phyloP scores from a whole-genome alignment of 2,329 filamentous ascomycete species.

The Plectosphaerella plurivora region DNA sequence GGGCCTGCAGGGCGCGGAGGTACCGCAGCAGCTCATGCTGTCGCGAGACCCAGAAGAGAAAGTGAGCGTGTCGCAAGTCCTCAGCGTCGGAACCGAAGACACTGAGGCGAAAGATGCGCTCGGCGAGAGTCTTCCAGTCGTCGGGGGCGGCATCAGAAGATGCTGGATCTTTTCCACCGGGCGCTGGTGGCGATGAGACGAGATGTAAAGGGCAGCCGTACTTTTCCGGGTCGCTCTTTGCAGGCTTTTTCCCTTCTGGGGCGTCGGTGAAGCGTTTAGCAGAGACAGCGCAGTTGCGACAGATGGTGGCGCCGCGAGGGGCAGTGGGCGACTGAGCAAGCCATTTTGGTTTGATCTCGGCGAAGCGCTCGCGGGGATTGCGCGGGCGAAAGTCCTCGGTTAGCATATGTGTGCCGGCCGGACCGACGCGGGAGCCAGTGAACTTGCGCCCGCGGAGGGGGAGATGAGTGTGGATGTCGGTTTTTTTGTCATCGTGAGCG shows the following conservation, averaged over 20 bases:
- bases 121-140: not conserved
- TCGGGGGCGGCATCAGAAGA: not conserved
- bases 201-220: slow-evolving; percentile 12
- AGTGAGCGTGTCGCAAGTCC: not conserved
- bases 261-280: slow-evolving; percentile 31
- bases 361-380: slow-evolving; percentile 23
- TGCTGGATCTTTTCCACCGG: no score
- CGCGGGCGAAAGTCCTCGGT: slow-evolving; percentile 66
- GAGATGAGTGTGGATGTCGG: slow-evolving; percentile 4
- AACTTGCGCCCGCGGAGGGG: slow-evolving; percentile 28
- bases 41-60: slow-evolving; percentile 28
- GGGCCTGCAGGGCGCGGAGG: slow-evolving; percentile 20
- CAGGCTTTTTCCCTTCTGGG: slow-evolving; percentile 2
- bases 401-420: slow-evolving; percentile 61
- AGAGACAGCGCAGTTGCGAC: slow-evolving; percentile 67
- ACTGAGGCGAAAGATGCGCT: slow-evolving; percentile 3
- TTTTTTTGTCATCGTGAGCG: not conserved
- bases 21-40: slow-evolving; percentile 11
- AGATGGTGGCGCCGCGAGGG: slow-evolving; percentile 57
- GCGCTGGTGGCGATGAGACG: slow-evolving; percentile 1
- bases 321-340: slow-evolving; percentile 71
- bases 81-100: not conserved
- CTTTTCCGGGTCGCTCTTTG: slow-evolving; percentile 3
- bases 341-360: slow-evolving; percentile 87
- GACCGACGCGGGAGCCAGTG: slow-evolving; percentile 43